A percentile compares a stretch with the other conserved stretches of the same genome.
Conservation (phyloP, 2,329 filamentous ascomycete species). For the Dothistroma pini region DNA sequence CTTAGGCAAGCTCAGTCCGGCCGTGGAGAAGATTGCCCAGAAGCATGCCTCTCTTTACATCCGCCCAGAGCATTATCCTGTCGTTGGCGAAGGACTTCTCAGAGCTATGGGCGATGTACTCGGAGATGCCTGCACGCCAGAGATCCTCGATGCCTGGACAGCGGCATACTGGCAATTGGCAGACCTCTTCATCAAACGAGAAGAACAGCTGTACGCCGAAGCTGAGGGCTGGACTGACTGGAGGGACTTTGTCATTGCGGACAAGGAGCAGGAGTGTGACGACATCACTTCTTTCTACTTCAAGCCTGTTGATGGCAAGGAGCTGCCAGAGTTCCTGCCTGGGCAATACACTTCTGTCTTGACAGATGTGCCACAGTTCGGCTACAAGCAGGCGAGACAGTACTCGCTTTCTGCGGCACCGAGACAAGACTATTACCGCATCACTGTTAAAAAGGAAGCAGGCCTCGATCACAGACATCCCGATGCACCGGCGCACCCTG, state of each 20-base stretch:
- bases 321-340: conserved; percentile 61
- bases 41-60: conserved; percentile 72
- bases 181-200: conserved; percentile 65
- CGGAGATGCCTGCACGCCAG: conserved; percentile 62
- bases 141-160: conserved; percentile 64
- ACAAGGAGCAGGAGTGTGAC: conserved; percentile 63
- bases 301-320: conserved; percentile 57
- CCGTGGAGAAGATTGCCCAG: conserved; percentile 67
- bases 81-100: conserved; percentile 67
- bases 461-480: conserved; percentile 50
- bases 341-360: conserved; percentile 70
- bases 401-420: conserved; percentile 69
- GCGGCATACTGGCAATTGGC: conserved; percentile 71
- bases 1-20: conserved; percentile 55
- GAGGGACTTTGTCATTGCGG: conserved; percentile 62
- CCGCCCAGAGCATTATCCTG: conserved; percentile 63
- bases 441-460: conserved; percentile 66
- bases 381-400: conserved; percentile 64
- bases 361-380: conserved; percentile 55
- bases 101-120: conserved; percentile 64
- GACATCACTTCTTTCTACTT: conserved; percentile 70
- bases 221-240: conserved; percentile 63
- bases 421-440: conserved; percentile 59
- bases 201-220: conserved; percentile 59
- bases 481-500: conserved; percentile 51